Percentiles rank a stretch among this genome's conserved stretches.
Evolutionary conservation across 2,329 filamentous ascomycete species (phyloP).

Genomic region (Hypoxylon sp.): DNA sequence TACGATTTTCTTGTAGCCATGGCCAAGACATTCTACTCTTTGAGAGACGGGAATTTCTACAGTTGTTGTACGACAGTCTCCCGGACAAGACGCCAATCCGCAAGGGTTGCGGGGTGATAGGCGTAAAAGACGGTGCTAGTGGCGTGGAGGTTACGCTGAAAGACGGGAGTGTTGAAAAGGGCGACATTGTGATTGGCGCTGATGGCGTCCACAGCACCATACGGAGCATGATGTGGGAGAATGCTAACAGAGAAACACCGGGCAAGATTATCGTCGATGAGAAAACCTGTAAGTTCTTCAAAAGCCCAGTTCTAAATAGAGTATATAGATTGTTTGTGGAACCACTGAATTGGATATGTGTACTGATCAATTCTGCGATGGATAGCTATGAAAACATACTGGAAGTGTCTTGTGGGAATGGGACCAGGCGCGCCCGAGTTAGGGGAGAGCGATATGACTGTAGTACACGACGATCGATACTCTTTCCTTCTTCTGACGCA

Average conservation of each 20-base stretch:
- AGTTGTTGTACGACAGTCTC: conserved; percentile 21
- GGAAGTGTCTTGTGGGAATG: conserved; percentile 36
- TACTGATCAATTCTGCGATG: not conserved
- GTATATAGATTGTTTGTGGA: not conserved
- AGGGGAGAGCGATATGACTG: conserved; percentile 31
- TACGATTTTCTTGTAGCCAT: conserved; percentile 15
- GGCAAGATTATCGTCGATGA: conserved; percentile 41
- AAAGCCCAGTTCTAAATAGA: not conserved
- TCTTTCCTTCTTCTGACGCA: conserved; percentile 15
- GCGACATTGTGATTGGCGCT: conserved; percentile 39
- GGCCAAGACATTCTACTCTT: conserved; percentile 9
- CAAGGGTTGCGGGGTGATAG: conserved; percentile 5
- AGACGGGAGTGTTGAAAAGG: conserved; percentile 31
- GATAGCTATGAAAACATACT: conserved; percentile 36
- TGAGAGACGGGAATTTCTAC: conserved; percentile 25
- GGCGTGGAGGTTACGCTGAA: conserved; percentile 32
- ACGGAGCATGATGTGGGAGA: conserved; percentile 48
- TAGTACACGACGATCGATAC: conserved; percentile 26
- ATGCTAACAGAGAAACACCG: conserved; percentile 32
- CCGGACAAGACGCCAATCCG: conserved; percentile 20
- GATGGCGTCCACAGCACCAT: conserved; percentile 37
- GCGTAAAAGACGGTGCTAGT: conserved; percentile 6
- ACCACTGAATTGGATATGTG: not conserved
- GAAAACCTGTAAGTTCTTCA: conserved; percentile 39
- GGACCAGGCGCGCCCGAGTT: conserved; percentile 21